phyloP scores from a whole-genome alignment of 148 eudicot species.

The Hydrangea macrophylla region DNA sequence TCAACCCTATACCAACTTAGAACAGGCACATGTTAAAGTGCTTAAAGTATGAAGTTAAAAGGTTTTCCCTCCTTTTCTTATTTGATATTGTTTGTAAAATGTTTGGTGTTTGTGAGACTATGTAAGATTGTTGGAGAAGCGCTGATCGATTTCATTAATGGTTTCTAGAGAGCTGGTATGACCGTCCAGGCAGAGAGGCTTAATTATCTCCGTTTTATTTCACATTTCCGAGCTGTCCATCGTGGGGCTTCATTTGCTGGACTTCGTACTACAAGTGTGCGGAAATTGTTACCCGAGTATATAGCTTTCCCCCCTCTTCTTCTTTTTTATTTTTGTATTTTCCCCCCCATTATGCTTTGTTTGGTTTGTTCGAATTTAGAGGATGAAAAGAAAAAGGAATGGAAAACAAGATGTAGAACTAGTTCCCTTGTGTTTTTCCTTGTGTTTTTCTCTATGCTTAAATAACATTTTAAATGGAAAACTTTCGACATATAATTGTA shows the following conservation, averaged over 20 bases:
- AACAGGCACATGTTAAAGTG: neutral
- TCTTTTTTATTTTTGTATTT: slow-evolving; percentile 3
- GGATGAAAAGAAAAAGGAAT: too few relatives aligned
- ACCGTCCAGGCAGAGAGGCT: slow-evolving; percentile 86
- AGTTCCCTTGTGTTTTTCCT: too few relatives aligned
- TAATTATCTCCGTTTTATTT: slow-evolving; percentile 74
- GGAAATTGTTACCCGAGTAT: slow-evolving; percentile 97
- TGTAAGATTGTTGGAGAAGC: neutral
- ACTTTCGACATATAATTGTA: too few relatives aligned
- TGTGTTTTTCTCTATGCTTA: too few relatives aligned
- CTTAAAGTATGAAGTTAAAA: too few relatives aligned
- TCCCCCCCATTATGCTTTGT: too few relatives aligned
- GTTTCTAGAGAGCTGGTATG: slow-evolving; percentile 80
- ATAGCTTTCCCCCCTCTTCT: slow-evolving; percentile 18
- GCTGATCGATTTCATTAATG: slow-evolving; percentile 10
- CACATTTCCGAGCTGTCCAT: slow-evolving; percentile 94
- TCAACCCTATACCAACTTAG: neutral
- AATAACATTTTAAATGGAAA: too few relatives aligned
- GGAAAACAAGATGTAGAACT: too few relatives aligned
- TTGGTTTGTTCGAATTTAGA: too few relatives aligned
- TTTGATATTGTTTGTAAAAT: neutral
- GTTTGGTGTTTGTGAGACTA: neutral
- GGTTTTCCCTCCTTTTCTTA: too few relatives aligned
- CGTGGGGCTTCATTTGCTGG: slow-evolving; percentile 93
- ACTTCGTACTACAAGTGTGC: slow-evolving; percentile 93